These are phyloP conservation scores for Nematocida sp. DNA, from an alignment of 371 early-diverging fungal genomes.

Conservation along the genomic window DNA sequence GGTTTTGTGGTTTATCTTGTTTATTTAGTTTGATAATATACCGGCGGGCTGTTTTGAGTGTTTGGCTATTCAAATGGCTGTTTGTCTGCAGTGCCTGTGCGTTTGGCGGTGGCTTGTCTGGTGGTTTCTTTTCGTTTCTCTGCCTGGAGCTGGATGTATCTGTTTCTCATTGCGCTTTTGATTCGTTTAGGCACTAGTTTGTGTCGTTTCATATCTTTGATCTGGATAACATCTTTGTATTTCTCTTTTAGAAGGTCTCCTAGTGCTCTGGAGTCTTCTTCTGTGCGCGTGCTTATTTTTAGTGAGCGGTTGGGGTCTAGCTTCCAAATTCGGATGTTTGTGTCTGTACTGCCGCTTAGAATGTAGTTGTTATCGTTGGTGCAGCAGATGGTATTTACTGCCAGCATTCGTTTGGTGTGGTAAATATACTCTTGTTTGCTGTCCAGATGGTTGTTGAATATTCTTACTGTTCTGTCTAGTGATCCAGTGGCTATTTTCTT, in stretches of 20 bases:
- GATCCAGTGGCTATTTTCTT: conserved; percentile 85
- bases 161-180: conserved; percentile 55
- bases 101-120: background rate
- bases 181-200: conserved; percentile 59
- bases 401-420: conserved; percentile 89
- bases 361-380: conserved; percentile 86
- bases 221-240: conserved; percentile 80
- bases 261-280: conserved; percentile 74
- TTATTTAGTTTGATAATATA: background rate
- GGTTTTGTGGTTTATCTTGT: background rate
- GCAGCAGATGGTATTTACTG: conserved; percentile 79
- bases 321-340: conserved; percentile 93
- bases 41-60: background rate
- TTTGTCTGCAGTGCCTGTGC: background rate
- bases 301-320: conserved; percentile 70
- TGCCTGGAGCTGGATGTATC: conserved; percentile 59
- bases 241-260: conserved; percentile 78
- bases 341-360: conserved; percentile 92
- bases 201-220: conserved; percentile 70
- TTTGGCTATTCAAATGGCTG: background rate
- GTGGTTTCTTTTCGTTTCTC: conserved; percentile 51
- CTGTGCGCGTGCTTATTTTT: conserved; percentile 68
- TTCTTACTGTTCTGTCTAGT: conserved; percentile 84
- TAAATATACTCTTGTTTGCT: conserved; percentile 77
- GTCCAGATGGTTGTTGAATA: conserved; percentile 76